Base-by-base conservation (phyloP, 139 green algal genomes). In the Pleodorina starrii region DNA sequence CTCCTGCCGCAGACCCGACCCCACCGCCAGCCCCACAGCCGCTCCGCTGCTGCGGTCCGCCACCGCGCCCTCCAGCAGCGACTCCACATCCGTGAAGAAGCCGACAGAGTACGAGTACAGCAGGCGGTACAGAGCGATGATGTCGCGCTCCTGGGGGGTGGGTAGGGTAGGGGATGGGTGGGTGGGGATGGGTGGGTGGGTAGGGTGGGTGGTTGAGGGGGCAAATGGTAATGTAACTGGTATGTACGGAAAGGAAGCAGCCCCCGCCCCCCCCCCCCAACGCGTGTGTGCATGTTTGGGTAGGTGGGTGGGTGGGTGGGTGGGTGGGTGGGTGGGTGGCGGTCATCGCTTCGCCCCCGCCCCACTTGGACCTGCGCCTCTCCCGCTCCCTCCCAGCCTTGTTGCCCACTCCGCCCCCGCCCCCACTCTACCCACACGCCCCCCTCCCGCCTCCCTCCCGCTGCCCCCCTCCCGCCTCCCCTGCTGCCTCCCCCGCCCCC, bases 51-150 rank as follows among this genome's bases (percentile, higher is more conserved):
- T 43, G 48, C 32, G 48, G 38, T 48, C 46, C 57, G 27, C n/a
- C 40, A 87, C n/a, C 14, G 81, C 43, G 14, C 25, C 25, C 9
- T 87, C 81, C 81, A 87, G 32, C 81, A 87, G 60, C 40, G 60
- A 46, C 81, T 87, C 40, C 81, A 87, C 81, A 42, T 87, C 81
- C 29, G 60, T 79, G 83, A 88, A 88, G 66, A 90, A 83, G 73
- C 87, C 63, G 12, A 93, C 90, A 12, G 42, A 73, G 90, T 93
- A 93, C 21, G 57, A 51, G 87, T 93, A 93, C 40, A 93, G 81
- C 66, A 88, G 60, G 60, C 90, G 86, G 80, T 93, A 93, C 51
- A 93, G 86, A 44, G 54, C 46, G 38, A 93, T 66, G 59, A 88
- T 85, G 73, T 91, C 86, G 19, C 48, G 44, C 81, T 93, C 90